These are phyloP conservation scores for Monilinia polystroma DNA, from an alignment of 2,329 filamentous ascomycete species.

Conservation along the genomic window DNA sequence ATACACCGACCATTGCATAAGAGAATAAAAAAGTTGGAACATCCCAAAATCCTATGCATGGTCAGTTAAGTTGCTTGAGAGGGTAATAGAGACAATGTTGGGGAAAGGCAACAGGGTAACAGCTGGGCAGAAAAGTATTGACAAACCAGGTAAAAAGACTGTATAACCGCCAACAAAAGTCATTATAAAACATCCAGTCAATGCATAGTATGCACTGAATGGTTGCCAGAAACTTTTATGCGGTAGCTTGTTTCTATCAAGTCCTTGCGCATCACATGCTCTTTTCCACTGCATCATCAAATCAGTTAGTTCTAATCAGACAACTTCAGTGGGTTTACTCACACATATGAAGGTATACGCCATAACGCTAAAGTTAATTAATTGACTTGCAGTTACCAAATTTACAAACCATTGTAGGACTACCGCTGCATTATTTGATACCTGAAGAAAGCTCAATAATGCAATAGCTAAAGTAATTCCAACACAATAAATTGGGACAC, in stretches of 20 bases:
- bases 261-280: slow-evolving; percentile 47
- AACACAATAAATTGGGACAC: slow-evolving; percentile 60
- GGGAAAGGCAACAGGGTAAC: not conserved
- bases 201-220: slow-evolving; percentile 54
- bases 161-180: slow-evolving; percentile 61
- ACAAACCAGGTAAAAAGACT: slow-evolving; percentile 53
- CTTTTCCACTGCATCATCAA: slow-evolving; percentile 49
- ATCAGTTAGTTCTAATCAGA: not conserved
- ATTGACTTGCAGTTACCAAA: slow-evolving; percentile 53
- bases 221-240: slow-evolving; percentile 56
- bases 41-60: slow-evolving; percentile 49
- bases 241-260: slow-evolving; percentile 46
- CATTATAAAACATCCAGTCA: slow-evolving; percentile 56
- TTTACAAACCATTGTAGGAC: slow-evolving; percentile 64
- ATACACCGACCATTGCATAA: slow-evolving; percentile 58
- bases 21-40: slow-evolving; percentile 61
- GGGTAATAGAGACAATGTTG: not conserved
- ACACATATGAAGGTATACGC: slow-evolving; percentile 52
- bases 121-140: not conserved
- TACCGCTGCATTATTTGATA: slow-evolving; percentile 54
- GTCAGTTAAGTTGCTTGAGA: not conserved
- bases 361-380: slow-evolving; percentile 55
- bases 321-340: not conserved
- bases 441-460: slow-evolving; percentile 60
- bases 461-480: slow-evolving; percentile 54